Evolutionary conservation across 1,284 basidiomycete genomes (phyloP), one percentile per base, ranked within the genome.

Genomic region (Psilocybe mexicana): DNA sequence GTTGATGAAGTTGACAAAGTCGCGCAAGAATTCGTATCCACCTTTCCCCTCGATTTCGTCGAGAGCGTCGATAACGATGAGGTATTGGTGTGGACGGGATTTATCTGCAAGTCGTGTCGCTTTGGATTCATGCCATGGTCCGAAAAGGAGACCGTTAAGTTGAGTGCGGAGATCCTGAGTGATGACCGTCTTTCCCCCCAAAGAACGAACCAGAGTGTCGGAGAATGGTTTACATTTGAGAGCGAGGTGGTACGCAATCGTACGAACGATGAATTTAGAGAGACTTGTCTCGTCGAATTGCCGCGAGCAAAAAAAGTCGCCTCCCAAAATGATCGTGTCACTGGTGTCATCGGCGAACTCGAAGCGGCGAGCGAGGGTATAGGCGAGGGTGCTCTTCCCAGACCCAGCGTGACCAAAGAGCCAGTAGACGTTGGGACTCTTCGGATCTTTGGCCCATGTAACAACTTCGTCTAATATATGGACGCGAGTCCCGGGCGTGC

Each of bases 41-140:
- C 61, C 62, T 10, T 43, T 14, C 2, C 44, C 52, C 0, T 62
- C 58, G 36, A 63, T 66, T 54, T 68, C 67, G 59, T 68, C 66
- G 2, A 67, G 54, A 5, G 67, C 66, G 53, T 68, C 67, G 43
- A 68, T 55, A 44, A 64, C 49, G 24, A 68, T 36, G 11, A 68
- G 58, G 46, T 58, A 65, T 2, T 49, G 30, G 11, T 46, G 55
- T 36, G 38, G 49, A 24, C 7, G 24, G 24, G 58, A 52, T 33
- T 25, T 25, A 25, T 58, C 49, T 45, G 43, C n/a, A 43, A 4
- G 43, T 6, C 60, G 59, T 25, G 53, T 8, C 33, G 43, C 6
- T 25, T 40, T 51, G 14, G 58, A 64, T 28, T 52, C 14, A 43
- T 61, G 28, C 65, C 65, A 68, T 24, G 66, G 66, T 43, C 33